Evolutionary conservation across 257 asterid species (phyloP).

Genomic region (Solanum pimpinellifolium): DNA sequence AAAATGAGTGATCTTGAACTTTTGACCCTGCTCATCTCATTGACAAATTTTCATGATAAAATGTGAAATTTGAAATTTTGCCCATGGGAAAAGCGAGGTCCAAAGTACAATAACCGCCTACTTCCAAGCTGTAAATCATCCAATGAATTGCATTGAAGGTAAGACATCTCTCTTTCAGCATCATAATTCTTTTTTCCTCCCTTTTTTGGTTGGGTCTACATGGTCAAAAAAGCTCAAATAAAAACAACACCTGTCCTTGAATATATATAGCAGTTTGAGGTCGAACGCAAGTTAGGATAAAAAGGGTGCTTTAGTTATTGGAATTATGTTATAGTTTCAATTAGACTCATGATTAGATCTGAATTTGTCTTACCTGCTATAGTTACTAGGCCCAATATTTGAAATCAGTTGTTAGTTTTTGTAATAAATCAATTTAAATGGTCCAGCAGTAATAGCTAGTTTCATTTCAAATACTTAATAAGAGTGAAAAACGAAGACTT

Average conservation of each 20-base stretch:
- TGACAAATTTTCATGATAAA: neutral
- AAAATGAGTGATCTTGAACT: neutral
- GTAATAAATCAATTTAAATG: neutral
- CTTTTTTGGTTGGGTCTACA: neutral
- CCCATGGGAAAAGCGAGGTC: neutral
- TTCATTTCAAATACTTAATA: neutral
- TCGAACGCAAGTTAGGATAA: neutral
- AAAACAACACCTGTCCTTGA: neutral
- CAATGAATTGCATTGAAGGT: neutral
- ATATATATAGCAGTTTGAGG: neutral
- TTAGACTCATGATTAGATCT: neutral
- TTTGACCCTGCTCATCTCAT: neutral
- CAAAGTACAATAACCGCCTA: neutral
- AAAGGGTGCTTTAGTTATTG: neutral
- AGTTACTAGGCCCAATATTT: neutral
- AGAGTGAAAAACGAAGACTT: neutral
- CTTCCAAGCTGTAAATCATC: neutral
- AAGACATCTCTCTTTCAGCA: neutral
- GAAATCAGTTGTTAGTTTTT: neutral
- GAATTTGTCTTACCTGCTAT: neutral
- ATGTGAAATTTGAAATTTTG: neutral
- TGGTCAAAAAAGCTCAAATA: neutral
- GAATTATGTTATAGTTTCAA: neutral
- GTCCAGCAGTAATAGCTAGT: neutral
- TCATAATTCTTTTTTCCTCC: neutral